phyloP scores from a whole-genome alignment of 2,329 filamentous ascomycete genomes.

The Xylariaceae sp. region DNA sequence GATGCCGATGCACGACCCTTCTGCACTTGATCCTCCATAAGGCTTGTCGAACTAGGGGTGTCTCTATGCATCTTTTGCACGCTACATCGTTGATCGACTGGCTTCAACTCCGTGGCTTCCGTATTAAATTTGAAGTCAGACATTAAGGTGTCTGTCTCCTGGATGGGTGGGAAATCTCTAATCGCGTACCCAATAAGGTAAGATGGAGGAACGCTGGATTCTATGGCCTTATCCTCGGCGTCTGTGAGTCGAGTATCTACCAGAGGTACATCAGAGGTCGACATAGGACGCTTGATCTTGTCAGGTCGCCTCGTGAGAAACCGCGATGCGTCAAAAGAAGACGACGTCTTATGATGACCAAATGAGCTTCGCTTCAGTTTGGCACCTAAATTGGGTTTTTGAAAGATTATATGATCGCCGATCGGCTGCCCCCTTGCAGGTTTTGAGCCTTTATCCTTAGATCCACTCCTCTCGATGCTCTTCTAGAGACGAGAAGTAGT shows the following conservation, averaged over 20 bases:
- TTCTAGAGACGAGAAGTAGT: slow-evolving; percentile 24
- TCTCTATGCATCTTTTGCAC: slow-evolving; percentile 3
- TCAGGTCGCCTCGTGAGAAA: slow-evolving; percentile 11
- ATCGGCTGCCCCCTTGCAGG: slow-evolving; percentile 18
- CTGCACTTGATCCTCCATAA: slow-evolving; percentile 4
- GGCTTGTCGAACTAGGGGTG: background rate
- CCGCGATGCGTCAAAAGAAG: slow-evolving; percentile 26
- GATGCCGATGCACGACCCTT: slow-evolving; percentile 14
- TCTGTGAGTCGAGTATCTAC: slow-evolving; percentile 21
- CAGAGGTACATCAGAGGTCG: slow-evolving; percentile 27
- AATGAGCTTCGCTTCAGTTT: slow-evolving; percentile 28
- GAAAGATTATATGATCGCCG: slow-evolving; percentile 23
- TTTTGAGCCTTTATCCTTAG: slow-evolving; percentile 16
- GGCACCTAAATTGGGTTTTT: slow-evolving; percentile 19
- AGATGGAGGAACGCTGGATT: slow-evolving; percentile 3
- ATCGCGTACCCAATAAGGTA: slow-evolving; percentile 1
- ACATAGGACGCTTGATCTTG: slow-evolving; percentile 24
- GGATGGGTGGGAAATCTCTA: slow-evolving; percentile 5
- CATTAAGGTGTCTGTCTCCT: slow-evolving; percentile 1
- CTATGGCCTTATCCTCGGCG: slow-evolving; percentile 3
- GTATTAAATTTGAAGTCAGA: slow-evolving; percentile 9
- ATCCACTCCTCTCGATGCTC: slow-evolving; percentile 21
- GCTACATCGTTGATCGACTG: slow-evolving; percentile 2
- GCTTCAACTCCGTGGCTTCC: slow-evolving; percentile 13
- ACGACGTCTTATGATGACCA: slow-evolving; percentile 26